A percentile compares a stretch with the other conserved stretches of the same genome.
Evolutionary conservation across 2,329 filamentous ascomycete species (phyloP).

Genomic region (Cladosporium colombiae): DNA sequence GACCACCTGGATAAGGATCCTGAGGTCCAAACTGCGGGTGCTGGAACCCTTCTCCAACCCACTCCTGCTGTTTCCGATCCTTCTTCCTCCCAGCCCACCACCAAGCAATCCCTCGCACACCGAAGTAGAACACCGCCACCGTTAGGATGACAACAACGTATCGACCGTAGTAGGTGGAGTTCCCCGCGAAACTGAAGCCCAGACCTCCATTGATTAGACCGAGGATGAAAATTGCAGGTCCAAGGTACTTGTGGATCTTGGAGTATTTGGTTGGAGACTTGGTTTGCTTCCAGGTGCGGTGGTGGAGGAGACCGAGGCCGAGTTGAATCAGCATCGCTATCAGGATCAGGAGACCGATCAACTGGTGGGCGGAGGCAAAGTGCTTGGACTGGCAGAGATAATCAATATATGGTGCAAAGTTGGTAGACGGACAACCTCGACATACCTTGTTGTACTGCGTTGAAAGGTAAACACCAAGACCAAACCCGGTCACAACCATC

Average conservation of each 20-base stretch:
- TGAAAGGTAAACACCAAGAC: slow-evolving; percentile 45
- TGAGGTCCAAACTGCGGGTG: slow-evolving; percentile 8
- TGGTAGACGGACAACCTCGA: no score
- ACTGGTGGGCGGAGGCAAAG: slow-evolving; percentile 50
- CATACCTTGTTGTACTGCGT: slow-evolving; percentile 34
- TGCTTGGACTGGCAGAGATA: no score
- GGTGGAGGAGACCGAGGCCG: slow-evolving; percentile 57
- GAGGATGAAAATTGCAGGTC: slow-evolving; percentile 55
- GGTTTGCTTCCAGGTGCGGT: slow-evolving; percentile 50
- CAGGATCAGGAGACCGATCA: slow-evolving; percentile 59
- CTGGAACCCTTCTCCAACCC: slow-evolving; percentile 10
- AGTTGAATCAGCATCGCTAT: slow-evolving; percentile 56
- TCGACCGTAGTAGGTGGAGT: slow-evolving; percentile 27
- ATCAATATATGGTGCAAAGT: no score
- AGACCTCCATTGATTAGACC: slow-evolving; percentile 60
- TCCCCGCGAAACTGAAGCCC: slow-evolving; percentile 60
- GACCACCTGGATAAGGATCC: not conserved
- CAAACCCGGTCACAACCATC: slow-evolving; percentile 40
- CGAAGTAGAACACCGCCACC: slow-evolving; percentile 9
- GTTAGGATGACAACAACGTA: slow-evolving; percentile 4
- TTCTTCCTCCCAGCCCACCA: slow-evolving; percentile 11
- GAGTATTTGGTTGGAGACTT: slow-evolving; percentile 51
- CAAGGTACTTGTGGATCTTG: slow-evolving; percentile 59
- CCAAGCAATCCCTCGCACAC: not conserved
- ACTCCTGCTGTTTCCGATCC: not conserved